A percentile compares a stretch with the other conserved stretches of the same genome.
Evolutionary conservation across 345 rosid genomes (phyloP).

Genomic region (Dimocarpus longan): DNA sequence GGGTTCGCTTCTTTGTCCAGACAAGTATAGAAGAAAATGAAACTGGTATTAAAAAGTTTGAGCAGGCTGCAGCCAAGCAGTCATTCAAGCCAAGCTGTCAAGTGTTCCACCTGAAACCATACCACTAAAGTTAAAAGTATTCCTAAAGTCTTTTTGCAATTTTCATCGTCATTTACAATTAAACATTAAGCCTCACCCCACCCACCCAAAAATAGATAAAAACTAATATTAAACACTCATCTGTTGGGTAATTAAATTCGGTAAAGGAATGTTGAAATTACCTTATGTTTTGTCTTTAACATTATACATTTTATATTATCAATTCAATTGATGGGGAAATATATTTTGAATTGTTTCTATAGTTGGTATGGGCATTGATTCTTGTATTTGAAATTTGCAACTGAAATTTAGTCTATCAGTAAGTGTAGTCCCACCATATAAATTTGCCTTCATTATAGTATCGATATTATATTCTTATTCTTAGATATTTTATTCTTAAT

Average conservation of each 20-base stretch:
- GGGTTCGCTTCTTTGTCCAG: constrained; percentile 67
- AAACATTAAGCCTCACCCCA: background rate
- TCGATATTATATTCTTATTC: no score
- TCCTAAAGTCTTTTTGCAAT: background rate
- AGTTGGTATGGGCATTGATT: background rate
- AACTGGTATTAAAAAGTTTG: constrained; percentile 56
- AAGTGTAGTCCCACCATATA: background rate
- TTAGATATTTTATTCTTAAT: background rate
- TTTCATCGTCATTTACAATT: background rate
- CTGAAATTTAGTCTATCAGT: background rate
- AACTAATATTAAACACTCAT: background rate
- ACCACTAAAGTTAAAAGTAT: constrained; percentile 41
- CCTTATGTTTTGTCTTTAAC: constrained; percentile 19
- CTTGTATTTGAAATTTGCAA: background rate
- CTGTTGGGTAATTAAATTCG: constrained; percentile 17
- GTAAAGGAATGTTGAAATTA: constrained; percentile 10
- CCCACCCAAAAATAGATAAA: background rate
- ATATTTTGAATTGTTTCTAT: constrained; percentile 4
- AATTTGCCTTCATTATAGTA: background rate
- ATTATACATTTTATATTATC: constrained; percentile 19
- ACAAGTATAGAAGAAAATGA: constrained; percentile 68
- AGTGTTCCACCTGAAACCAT: constrained; percentile 86
- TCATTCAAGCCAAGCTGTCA: constrained; percentile 79
- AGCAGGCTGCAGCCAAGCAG: constrained; percentile 63
- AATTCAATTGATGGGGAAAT: constrained; percentile 22